Conservation (phyloP, 2,329 filamentous ascomycete species). For the Aspergillus pseudoterreus region DNA sequence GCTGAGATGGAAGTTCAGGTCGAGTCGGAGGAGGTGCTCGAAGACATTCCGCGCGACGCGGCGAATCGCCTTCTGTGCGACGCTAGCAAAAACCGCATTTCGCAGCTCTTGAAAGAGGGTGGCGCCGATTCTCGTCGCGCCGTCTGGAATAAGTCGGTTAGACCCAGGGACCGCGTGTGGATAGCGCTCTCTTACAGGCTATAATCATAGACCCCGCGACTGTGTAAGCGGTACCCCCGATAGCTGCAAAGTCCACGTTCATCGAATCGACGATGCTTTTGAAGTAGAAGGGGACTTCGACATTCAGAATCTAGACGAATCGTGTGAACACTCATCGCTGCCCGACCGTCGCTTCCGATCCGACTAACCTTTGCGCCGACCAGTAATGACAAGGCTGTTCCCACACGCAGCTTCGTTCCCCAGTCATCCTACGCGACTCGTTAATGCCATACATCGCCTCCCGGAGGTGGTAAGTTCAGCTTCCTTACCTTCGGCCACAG, state of each 20-base stretch:
- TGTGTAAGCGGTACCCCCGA: conserved; percentile 84
- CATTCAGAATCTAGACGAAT: conserved; percentile 66
- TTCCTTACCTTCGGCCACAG: conserved; percentile 75
- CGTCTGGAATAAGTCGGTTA: conserved; percentile 51
- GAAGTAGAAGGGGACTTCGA: conserved; percentile 98
- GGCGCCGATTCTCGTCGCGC: conserved; percentile 79
- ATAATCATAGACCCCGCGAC: conserved; percentile 91
- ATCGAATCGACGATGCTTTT: conserved; percentile 96
- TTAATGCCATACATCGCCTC: conserved; percentile 14
- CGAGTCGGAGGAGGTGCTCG: conserved; percentile 79
- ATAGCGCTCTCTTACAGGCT: conserved; percentile 57
- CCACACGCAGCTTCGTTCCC: conserved; percentile 78
- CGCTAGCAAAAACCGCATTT: conserved; percentile 94
- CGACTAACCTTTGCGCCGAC: conserved; percentile 73
- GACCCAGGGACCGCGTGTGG: neutral
- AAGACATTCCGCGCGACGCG: conserved; percentile 90
- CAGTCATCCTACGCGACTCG: conserved; percentile 56
- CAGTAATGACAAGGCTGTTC: conserved; percentile 76
- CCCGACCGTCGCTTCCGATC: neutral
- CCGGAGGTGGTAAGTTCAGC: neutral
- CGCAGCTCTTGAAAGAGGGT: conserved; percentile 89
- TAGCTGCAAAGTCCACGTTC: conserved; percentile 86
- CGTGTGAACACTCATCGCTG: conserved; percentile 13
- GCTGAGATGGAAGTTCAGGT: conserved; percentile 88
- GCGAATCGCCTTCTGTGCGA: conserved; percentile 94